A percentile compares a stretch with the other conserved stretches of the same genome.
phyloP scores from a whole-genome alignment of 345 rosid genomes.

The Dipteronia sinensis region DNA sequence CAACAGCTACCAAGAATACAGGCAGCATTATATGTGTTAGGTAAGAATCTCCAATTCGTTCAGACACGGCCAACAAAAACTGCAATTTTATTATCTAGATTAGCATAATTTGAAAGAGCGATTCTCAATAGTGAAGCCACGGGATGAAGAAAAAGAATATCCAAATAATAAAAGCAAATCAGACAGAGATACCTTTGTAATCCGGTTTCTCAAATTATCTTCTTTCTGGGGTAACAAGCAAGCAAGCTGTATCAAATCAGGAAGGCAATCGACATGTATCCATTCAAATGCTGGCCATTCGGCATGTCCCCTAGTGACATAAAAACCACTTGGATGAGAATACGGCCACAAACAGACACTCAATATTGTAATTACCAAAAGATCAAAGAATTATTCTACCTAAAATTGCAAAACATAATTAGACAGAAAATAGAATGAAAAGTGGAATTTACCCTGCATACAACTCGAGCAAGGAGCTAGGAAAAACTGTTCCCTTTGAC shows the following conservation, averaged over 20 bases:
- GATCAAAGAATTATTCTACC: neutral
- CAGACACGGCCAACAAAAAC: constrained; percentile 81
- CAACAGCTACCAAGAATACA: constrained; percentile 82
- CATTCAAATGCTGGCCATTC: constrained; percentile 95
- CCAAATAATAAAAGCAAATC: constrained; percentile 13
- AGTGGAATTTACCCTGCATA: constrained; percentile 64
- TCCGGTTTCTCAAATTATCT: constrained; percentile 81
- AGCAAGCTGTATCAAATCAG: constrained; percentile 73
- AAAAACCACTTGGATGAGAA: constrained; percentile 20
- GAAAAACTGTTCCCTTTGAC: constrained; percentile 47
- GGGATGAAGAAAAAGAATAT: neutral
- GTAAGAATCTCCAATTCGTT: constrained; percentile 72
- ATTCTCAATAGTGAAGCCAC: constrained; percentile 15
- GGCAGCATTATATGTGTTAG: constrained; percentile 83
- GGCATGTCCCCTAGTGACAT: constrained; percentile 58
- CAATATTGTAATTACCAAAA: neutral
- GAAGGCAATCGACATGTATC: constrained; percentile 92
- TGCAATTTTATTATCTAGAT: constrained; percentile 39
- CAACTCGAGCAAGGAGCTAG: constrained; percentile 59
- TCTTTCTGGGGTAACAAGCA: constrained; percentile 88
- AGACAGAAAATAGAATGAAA: neutral
- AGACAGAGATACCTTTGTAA: constrained; percentile 61
- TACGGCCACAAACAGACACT: constrained; percentile 18
- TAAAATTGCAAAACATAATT: neutral
- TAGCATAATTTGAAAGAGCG: constrained; percentile 24